Evolutionary conservation across 1,139 yeast species (phyloP), one percentile per base, ranked within the genome.

Genomic region (Debaryomyces singareniensis): DNA sequence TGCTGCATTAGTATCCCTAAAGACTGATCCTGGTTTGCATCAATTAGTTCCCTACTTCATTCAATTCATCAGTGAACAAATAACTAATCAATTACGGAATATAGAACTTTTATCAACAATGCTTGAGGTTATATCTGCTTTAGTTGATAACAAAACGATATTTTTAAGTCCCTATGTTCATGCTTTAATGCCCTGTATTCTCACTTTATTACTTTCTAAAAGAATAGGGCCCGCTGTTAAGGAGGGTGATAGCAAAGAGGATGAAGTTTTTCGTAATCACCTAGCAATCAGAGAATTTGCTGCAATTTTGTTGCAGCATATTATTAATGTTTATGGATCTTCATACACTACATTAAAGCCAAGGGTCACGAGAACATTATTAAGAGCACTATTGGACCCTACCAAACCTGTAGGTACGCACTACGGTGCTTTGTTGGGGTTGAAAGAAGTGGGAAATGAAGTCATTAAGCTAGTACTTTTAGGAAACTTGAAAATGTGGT

Each of bases 161-260:
- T 91, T 89, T 49, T 69, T 91, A 40, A 97, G 91, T 44, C 98
- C 98, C 9, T 93, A 91, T 47, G 89, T 93, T 30, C 98, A 93
- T 57, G 93, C 96, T 1, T 66, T 93, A 44, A 86, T 91, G 86
- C 98, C 99, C 14, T 85, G 96, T 40, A 80, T 91, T 22, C 67
- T 93, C 42, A 93, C 99, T 0, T 68, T 93, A 20, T 67, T 93
- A 30, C 68, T 93, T 36, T 96, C 97, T 2, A 89, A 87, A 49
- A 74, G 85, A 39, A 74, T 91, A n/a, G 97, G 97, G 1, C 73
- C 81, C 2, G 47, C 58, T 3, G 45, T 60, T 15, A 57, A 58
- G 32, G 68, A 65, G 26, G 38, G 53, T 13, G 45, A 51, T 38
- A 60, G 49, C 29, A 54, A 36, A 27, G 59, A 49, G 9, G 41